A percentile compares a stretch with the other conserved stretches of the same genome.
Conservation (phyloP, 2,329 filamentous ascomycete species). For the Phyllosticta capitalensis region DNA sequence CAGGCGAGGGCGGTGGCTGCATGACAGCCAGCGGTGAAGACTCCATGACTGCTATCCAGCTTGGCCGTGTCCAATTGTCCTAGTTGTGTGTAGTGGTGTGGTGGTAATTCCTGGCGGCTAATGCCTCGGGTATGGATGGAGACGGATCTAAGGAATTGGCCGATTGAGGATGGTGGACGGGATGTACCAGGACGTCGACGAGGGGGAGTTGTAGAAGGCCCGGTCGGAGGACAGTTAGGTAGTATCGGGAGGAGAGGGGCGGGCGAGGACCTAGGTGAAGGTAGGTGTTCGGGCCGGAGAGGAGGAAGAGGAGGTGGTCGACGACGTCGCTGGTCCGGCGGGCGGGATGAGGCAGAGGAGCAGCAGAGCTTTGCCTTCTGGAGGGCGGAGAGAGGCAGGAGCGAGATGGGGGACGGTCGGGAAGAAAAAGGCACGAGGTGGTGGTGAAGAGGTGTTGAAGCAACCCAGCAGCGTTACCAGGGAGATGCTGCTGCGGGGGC, state of each 20-base stretch:
- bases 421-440: conserved; percentile 18
- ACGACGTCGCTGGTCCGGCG: conserved; percentile 18
- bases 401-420: conserved; percentile 11
- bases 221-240: neutral
- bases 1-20: conserved; percentile 60
- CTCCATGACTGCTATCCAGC: conserved; percentile 23
- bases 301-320: conserved; percentile 12
- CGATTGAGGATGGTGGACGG: conserved; percentile 5
- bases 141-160: conserved; percentile 4
- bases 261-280: conserved; percentile 11
- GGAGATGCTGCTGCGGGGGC: conserved; percentile 18
- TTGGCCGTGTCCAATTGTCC: conserved; percentile 2
- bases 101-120: neutral
- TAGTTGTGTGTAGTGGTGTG: neutral
- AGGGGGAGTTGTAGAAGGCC: neutral
- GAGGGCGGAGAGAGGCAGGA: conserved; percentile 29
- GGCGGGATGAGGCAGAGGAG: conserved; percentile 17
- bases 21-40: conserved; percentile 92
- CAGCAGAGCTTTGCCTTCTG: conserved; percentile 23
- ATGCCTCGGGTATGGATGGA: conserved; percentile 1
- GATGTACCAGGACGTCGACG: neutral
- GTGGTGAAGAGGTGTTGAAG: conserved; percentile 27
- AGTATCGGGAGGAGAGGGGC: conserved; percentile 14
- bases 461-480: conserved; percentile 17
- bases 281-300: conserved; percentile 6